Conservation (phyloP, 139 green algal genomes). For the Spirogloea muscicola region DNA sequence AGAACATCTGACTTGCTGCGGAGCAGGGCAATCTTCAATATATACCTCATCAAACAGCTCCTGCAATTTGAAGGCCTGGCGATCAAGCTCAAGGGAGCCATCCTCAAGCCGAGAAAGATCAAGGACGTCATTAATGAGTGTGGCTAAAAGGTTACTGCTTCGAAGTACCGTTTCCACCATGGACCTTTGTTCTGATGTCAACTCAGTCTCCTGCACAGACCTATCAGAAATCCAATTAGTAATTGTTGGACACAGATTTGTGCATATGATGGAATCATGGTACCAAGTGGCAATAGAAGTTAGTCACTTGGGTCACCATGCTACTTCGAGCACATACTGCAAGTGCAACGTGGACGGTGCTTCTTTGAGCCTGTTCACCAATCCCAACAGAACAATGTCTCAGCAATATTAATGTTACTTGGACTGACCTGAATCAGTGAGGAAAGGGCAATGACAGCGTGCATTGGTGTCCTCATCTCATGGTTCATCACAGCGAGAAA, state of each 20-base stretch:
- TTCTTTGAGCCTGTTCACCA: no score
- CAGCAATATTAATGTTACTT: neutral
- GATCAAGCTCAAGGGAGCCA: constrained; percentile 33
- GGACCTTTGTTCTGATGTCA: constrained; percentile 44
- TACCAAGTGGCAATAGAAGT: neutral
- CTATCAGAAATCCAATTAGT: no score
- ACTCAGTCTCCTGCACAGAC: constrained; percentile 27
- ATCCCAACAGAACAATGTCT: no score
- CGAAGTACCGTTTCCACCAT: constrained; percentile 48
- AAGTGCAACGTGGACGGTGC: no score
- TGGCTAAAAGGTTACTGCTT: constrained; percentile 45
- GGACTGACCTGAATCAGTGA: constrained; percentile 33
- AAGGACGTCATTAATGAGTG: constrained; percentile 51
- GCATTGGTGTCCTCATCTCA: constrained; percentile 50
- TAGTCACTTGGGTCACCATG: no score
- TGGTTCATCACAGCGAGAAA: constrained; percentile 53
- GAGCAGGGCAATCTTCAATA: no score
- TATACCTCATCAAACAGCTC: constrained; percentile 40
- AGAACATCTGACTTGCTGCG: no score
- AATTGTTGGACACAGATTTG: no score
- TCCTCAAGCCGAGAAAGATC: constrained; percentile 47
- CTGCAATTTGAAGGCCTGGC: constrained; percentile 36
- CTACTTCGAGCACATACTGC: neutral
- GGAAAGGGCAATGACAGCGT: constrained; percentile 51
- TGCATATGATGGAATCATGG: no score